Base-by-base conservation (phyloP, 768 basidiomycete species). In the Phylloporus sp. region DNA sequence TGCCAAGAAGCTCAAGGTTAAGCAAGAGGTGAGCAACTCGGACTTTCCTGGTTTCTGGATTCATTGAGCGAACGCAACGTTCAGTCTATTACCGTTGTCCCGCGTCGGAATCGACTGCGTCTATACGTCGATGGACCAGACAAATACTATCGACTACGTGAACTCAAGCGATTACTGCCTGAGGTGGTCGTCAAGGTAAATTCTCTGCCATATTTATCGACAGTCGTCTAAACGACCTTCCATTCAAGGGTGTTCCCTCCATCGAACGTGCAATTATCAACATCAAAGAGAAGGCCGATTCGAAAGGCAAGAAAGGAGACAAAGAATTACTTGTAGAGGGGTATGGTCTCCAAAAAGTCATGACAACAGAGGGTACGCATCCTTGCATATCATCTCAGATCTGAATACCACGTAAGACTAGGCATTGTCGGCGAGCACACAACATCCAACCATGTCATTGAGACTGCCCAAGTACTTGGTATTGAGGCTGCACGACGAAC, bases 301-400 rank as follows among this genome's bases (percentile, higher is more conserved):
- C 73, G 4, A 79, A 80, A 55, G 91, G 91, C 3, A 86, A 86
- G 70, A 90, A 92, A 60, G 86, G 85, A 8, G 87, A 93, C 59
- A 93, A 95, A 66, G 90, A 95, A 65, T 72, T 99, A 10, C 79
- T 99, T 8, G 94, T 98, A 2, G 95, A 98, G 76, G 97, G 97
- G 9, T 95, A 98, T 69, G 97, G 97, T 15, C 74, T 99, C 50
- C 88, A 94, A 59, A 89, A 91, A 62, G 95, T 97, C 63, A 99
- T 99, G 97, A 87, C 81, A 23, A 95, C 93, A 1, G 94, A 97
- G 73, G 95, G 95, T 92, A 41, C 32, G 69, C 59, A 61, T 49
- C 44, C 32, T 42, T 28, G 28, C 38, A 50, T 16, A 7, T 9
- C 2, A 26, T 39, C 11, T 6, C 27, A 23, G n/a, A 42, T 45